These are phyloP conservation scores for Cystobasidium pallidum DNA, from an alignment of 1,284 basidiomycete genomes.

Conservation along the genomic window DNA sequence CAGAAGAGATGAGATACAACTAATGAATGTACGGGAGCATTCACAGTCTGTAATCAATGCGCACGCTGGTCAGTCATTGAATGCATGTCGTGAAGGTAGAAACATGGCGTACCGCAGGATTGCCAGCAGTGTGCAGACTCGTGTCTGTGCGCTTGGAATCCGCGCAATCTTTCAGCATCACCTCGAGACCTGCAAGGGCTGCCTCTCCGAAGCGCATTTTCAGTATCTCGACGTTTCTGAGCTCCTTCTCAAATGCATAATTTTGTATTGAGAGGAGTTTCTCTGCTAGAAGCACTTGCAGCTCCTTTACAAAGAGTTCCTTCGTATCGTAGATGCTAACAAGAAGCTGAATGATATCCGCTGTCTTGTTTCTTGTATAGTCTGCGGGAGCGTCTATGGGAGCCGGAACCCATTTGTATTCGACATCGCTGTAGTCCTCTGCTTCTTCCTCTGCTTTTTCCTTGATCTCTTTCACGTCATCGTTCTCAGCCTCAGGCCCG, in stretches of 20 bases:
- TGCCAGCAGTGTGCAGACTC: conserved; percentile 9
- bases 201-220: conserved; percentile 91
- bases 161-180: conserved; percentile 93
- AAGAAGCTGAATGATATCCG: conserved; percentile 88
- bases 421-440: conserved; percentile 80
- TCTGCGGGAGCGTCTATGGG: conserved; percentile 84
- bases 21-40: conserved; percentile 74
- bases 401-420: conserved; percentile 81
- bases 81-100: too few relatives aligned
- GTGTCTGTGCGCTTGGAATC: conserved; percentile 85
- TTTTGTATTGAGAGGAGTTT: conserved; percentile 75
- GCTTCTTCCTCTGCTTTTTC: conserved; percentile 68
- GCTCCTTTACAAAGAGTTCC: conserved; percentile 89
- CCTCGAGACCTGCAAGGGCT: conserved; percentile 87
- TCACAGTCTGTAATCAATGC: neutral
- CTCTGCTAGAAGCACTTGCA: conserved; percentile 84
- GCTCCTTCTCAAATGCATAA: conserved; percentile 79
- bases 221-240: conserved; percentile 85
- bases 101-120: neutral
- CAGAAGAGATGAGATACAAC: conserved; percentile 92
- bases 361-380: conserved; percentile 20
- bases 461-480: conserved; percentile 60
- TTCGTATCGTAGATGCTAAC: conserved; percentile 95
- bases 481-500: conserved; percentile 43
- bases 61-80: neutral